These are phyloP conservation scores for Mucor sp. DNA, from an alignment of 371 early-diverging fungal species.

Conservation along the genomic window DNA sequence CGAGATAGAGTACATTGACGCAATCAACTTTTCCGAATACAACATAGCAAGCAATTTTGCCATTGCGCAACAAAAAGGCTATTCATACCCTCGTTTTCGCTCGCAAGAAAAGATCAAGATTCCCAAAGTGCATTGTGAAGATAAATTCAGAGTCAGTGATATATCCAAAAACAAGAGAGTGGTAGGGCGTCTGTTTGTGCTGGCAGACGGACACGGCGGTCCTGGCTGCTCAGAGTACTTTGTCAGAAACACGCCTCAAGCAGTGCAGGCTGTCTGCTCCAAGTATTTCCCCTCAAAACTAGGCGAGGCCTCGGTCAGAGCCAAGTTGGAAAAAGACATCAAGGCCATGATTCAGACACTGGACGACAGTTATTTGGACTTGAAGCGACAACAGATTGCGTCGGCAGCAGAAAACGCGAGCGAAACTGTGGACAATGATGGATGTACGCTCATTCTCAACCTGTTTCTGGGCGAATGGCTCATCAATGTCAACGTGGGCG, in stretches of 20 bases:
- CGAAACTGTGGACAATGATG: conserved; percentile 69
- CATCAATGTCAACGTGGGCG: conserved; percentile 82
- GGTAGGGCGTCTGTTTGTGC: conserved; percentile 56
- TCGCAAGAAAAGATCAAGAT: conserved; percentile 59
- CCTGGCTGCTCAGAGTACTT: conserved; percentile 67
- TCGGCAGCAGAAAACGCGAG: not conserved
- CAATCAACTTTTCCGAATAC: conserved; percentile 42
- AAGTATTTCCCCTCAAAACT: conserved; percentile 45
- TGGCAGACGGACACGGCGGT: conserved; percentile 72
- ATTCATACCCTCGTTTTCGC: conserved; percentile 65
- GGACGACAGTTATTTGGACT: conserved; percentile 58
- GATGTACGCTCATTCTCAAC: conserved; percentile 78
- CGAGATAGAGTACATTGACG: conserved; percentile 41
- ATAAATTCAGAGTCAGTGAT: conserved; percentile 63
- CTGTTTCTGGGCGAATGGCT: conserved; percentile 75
- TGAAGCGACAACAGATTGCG: conserved; percentile 45
- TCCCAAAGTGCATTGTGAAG: conserved; percentile 64
- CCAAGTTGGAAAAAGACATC: conserved; percentile 48
- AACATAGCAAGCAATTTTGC: conserved; percentile 56
- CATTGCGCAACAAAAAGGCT: conserved; percentile 66
- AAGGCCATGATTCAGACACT: conserved; percentile 52
- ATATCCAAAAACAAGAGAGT: conserved; percentile 26
- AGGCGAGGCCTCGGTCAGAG: conserved; percentile 38
- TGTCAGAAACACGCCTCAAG: conserved; percentile 54
- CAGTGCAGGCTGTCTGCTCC: conserved; percentile 52